A percentile compares a stretch with the other conserved stretches of the same genome.
Conservation (phyloP, 73 alveolate genomes). For the Uronychia setigera region DNA sequence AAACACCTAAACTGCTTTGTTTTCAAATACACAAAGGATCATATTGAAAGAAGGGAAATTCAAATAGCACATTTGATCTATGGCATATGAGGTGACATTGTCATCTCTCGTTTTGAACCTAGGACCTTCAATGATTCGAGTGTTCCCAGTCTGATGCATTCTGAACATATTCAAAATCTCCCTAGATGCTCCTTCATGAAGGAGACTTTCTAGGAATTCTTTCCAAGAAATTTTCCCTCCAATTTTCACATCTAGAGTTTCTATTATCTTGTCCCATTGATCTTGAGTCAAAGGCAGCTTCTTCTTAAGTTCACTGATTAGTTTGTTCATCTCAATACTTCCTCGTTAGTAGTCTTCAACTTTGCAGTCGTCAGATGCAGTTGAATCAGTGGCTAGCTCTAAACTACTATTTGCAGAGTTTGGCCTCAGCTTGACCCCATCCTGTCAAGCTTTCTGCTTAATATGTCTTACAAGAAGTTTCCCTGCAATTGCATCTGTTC, state of each 20-base stretch:
- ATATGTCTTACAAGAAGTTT: no score
- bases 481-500: no score
- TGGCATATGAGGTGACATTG: neutral
- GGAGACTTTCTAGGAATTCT: conserved; percentile 4
- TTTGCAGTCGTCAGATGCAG: no score
- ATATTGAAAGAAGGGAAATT: neutral
- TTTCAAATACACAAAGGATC: conserved; percentile 4
- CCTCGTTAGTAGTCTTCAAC: no score
- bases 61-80: conserved; percentile 3
- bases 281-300: neutral
- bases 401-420: no score
- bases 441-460: no score
- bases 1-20: neutral
- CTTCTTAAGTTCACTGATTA: neutral
- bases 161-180: neutral
- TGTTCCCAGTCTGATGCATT: neutral
- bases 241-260: neutral
- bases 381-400: no score
- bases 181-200: neutral
- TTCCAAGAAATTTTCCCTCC: neutral
- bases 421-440: no score
- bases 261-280: neutral
- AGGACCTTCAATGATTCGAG: neutral
- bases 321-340: neutral
- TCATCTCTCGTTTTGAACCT: conserved; percentile 7